phyloP scores from a whole-genome alignment of 148 eudicot species.

The Euryodendron excelsum region DNA sequence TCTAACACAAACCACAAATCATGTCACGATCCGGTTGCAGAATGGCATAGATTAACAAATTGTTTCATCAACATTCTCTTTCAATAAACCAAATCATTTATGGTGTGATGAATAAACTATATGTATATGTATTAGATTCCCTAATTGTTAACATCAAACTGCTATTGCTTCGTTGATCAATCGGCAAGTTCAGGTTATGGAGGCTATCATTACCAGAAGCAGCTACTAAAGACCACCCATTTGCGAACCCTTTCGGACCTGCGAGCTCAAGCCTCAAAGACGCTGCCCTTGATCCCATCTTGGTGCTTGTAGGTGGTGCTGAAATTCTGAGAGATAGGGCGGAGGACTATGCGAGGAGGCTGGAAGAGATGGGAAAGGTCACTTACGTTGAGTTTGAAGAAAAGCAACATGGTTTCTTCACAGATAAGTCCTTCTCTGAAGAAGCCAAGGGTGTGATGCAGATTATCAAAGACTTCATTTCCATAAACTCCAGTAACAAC shows the following conservation, averaged over 20 bases:
- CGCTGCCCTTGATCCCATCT: conserved; percentile 45
- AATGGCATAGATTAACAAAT: too few relatives aligned
- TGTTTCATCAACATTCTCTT: too few relatives aligned
- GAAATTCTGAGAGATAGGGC: conserved; percentile 61
- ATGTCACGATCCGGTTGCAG: too few relatives aligned
- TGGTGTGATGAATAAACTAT: too few relatives aligned
- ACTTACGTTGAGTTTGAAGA: conserved; percentile 45
- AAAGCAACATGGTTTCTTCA: conserved; percentile 53
- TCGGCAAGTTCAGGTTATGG: conserved; percentile 4
- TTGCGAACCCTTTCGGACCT: conserved; percentile 66
- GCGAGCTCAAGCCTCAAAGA: conserved; percentile 36
- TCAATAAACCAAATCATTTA: too few relatives aligned
- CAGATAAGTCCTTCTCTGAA: conserved; percentile 31
- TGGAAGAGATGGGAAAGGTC: conserved; percentile 43
- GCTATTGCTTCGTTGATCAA: too few relatives aligned
- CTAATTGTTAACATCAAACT: too few relatives aligned
- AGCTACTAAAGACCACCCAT: conserved; percentile 44
- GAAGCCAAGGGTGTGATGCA: conserved; percentile 27
- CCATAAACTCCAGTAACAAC: too few relatives aligned
- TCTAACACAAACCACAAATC: too few relatives aligned
- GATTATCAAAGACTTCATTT: conserved; percentile 35
- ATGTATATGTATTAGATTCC: too few relatives aligned
- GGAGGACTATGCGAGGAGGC: conserved; percentile 39
- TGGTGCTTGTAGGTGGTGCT: conserved; percentile 46
- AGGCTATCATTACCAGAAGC: conserved; percentile 16